Conservation (phyloP, 2,329 filamentous ascomycete species). For the Juglanconis sp. region DNA sequence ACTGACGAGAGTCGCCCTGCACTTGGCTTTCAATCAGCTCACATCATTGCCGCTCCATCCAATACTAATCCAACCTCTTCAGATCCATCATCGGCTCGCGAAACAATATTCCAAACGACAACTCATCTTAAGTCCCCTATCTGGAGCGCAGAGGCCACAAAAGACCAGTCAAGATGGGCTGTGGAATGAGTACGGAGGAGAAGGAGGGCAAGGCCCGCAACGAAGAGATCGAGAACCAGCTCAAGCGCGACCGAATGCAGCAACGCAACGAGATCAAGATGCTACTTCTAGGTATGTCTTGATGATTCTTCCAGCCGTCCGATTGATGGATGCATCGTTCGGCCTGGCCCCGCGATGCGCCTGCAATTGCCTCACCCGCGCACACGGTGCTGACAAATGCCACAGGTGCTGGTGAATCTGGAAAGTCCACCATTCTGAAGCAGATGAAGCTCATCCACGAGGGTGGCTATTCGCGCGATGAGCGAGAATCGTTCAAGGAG, state of each 20-base stretch:
- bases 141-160: slow-evolving; percentile 13
- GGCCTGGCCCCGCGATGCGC: too few species aligned
- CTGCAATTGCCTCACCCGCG: background rate
- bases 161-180: slow-evolving; percentile 79
- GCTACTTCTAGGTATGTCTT: slow-evolving; percentile 83
- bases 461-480: slow-evolving; percentile 94
- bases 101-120: background rate
- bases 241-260: slow-evolving; percentile 98
- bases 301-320: background rate
- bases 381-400: slow-evolving; percentile 21
- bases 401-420: slow-evolving; percentile 92
- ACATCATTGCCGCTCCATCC: background rate
- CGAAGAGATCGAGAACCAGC: slow-evolving; percentile 99
- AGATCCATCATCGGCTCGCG: background rate
- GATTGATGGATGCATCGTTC: background rate
- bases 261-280: slow-evolving; percentile 99
- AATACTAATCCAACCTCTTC: background rate
- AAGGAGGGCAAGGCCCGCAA: slow-evolving; percentile 99
- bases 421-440: slow-evolving; percentile 91
- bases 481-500: slow-evolving; percentile 67
- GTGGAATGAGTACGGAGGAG: slow-evolving; percentile 99
- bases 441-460: slow-evolving; percentile 99
- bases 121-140: background rate
- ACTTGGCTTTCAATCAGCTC: background rate
- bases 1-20: background rate